phyloP scores from a whole-genome alignment of 1,284 basidiomycete genomes.

The Schizophyllum commune region DNA sequence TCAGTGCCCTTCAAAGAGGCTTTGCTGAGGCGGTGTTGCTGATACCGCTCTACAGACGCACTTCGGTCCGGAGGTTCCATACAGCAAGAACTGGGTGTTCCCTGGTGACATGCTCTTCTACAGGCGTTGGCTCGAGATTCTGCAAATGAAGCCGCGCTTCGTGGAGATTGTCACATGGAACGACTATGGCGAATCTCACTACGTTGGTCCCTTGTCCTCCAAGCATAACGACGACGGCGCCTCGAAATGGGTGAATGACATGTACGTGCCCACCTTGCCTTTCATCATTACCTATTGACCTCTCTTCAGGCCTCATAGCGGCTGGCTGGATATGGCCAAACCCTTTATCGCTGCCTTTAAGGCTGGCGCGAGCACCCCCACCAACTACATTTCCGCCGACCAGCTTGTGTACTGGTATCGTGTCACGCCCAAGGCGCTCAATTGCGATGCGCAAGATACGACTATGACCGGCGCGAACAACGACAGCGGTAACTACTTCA shows the following conservation, averaged over 20 bases:
- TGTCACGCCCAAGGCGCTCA: slow-evolving; percentile 10
- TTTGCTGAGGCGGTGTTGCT: background rate
- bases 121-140: slow-evolving; percentile 35
- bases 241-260: slow-evolving; percentile 19
- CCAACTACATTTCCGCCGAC: slow-evolving; percentile 14
- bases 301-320: slow-evolving; percentile 13
- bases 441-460: slow-evolving; percentile 19
- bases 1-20: background rate
- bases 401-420: slow-evolving; percentile 20
- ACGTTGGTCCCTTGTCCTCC: slow-evolving; percentile 16
- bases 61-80: slow-evolving; percentile 21
- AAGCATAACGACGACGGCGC: slow-evolving; percentile 18
- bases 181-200: slow-evolving; percentile 17
- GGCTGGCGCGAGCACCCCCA: slow-evolving; percentile 12
- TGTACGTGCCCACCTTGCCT: slow-evolving; percentile 8
- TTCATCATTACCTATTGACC: background rate
- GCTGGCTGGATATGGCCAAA: slow-evolving; percentile 18
- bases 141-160: slow-evolving; percentile 26
- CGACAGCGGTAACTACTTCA: slow-evolving; percentile 10
- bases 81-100: slow-evolving; percentile 27
- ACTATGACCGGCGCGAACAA: slow-evolving; percentile 16
- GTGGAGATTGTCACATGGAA: slow-evolving; percentile 14
- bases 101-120: slow-evolving; percentile 33
- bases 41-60: slow-evolving; percentile 22
- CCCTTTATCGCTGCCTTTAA: slow-evolving; percentile 20